These are phyloP conservation scores for Dissophora globulifera DNA, from an alignment of 192 early-diverging fungal genomes.

Conservation along the genomic window DNA sequence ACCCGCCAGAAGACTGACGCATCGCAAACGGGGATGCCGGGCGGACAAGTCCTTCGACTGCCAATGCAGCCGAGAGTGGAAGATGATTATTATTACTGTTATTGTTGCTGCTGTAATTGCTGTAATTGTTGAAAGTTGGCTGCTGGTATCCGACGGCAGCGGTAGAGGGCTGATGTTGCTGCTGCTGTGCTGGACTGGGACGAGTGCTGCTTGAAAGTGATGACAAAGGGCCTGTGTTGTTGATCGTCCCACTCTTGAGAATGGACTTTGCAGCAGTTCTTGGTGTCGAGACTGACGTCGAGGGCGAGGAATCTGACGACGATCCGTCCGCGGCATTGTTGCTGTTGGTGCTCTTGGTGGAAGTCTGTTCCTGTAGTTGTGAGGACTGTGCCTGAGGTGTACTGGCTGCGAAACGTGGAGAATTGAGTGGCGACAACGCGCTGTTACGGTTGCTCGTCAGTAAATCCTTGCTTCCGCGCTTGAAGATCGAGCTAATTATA, in stretches of 20 bases:
- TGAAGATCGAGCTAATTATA: conserved; percentile 12
- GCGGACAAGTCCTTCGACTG: not conserved
- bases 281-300: conserved; percentile 8
- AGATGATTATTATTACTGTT: conserved; percentile 4
- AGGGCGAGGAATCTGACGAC: conserved; percentile 5
- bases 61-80: not conserved
- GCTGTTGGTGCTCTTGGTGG: not conserved
- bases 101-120: not conserved
- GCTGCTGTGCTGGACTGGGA: no score
- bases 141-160: not conserved
- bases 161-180: not conserved
- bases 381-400: no score
- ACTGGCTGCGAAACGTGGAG: conserved; percentile 1
- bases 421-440: conserved; percentile 11
- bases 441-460: conserved; percentile 1
- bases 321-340: not conserved
- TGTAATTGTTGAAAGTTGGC: not conserved
- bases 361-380: not conserved
- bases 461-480: conserved; percentile 34
- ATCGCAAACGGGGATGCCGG: conserved; percentile 24
- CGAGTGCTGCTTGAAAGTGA: no score
- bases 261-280: conserved; percentile 3
- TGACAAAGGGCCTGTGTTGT: no score
- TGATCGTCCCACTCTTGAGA: conserved; percentile 1
- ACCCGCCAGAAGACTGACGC: not conserved